phyloP scores from a whole-genome alignment of 768 basidiomycete genomes.

The Pleurotus giganteus region DNA sequence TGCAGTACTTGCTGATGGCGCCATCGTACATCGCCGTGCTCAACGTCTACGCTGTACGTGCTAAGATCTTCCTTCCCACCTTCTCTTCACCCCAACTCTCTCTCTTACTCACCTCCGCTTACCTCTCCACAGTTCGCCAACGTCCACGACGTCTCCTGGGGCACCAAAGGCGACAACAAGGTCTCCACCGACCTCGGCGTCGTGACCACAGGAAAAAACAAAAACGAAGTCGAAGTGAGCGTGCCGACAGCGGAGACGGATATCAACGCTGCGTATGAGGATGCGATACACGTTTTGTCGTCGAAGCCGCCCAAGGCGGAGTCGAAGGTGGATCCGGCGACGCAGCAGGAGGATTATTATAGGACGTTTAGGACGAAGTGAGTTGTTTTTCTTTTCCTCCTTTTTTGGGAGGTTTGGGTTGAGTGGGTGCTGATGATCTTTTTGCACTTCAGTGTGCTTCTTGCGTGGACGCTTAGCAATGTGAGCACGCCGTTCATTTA shows the following conservation, averaged over 20 bases:
- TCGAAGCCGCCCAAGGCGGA: conserved; percentile 78
- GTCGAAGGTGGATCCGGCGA: conserved; percentile 54
- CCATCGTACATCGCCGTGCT: conserved; percentile 93
- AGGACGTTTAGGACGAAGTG: conserved; percentile 89
- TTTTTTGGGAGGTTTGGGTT: not conserved
- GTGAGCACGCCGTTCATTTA: conserved; percentile 32
- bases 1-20: conserved; percentile 90
- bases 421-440: not conserved
- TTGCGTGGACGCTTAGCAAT: conserved; percentile 89
- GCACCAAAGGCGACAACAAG: conserved; percentile 93
- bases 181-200: conserved; percentile 82
- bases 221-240: conserved; percentile 83
- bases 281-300: conserved; percentile 79
- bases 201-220: conserved; percentile 61
- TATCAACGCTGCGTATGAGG: conserved; percentile 86
- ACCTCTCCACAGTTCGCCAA: conserved; percentile 64
- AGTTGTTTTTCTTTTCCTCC: conserved; percentile 19
- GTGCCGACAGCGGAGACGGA: conserved; percentile 88
- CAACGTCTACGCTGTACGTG: conserved; percentile 79
- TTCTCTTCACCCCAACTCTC: not conserved
- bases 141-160: conserved; percentile 93
- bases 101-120: not conserved
- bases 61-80: not conserved
- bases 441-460: conserved; percentile 48
- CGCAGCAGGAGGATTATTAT: conserved; percentile 84